Percentiles rank a stretch among this genome's conserved stretches.
Evolutionary conservation across 768 basidiomycete species (phyloP).

Genomic region (Panellus pusillus): DNA sequence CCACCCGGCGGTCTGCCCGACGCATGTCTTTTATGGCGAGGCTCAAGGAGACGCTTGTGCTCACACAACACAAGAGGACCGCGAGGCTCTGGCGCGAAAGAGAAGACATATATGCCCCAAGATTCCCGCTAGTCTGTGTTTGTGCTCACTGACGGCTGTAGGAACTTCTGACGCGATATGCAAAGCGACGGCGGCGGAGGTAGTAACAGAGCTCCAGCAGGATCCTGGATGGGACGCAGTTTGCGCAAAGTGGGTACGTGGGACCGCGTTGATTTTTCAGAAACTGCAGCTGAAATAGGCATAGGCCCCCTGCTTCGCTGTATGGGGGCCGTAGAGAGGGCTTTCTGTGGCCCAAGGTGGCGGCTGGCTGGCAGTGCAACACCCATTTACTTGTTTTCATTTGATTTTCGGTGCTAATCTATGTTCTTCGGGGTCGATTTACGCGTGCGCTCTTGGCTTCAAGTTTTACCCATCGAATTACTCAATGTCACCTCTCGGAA

Average conservation of each 20-base stretch:
- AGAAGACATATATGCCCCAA: background rate
- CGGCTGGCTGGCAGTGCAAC: conserved; percentile 9
- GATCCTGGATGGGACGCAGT: conserved; percentile 6
- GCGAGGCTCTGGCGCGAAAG: conserved; percentile 12
- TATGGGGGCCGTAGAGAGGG: conserved; percentile 16
- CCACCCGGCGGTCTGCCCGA: background rate
- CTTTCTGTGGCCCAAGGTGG: conserved; percentile 15
- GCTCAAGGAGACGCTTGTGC: conserved; percentile 16
- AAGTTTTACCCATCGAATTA: no score
- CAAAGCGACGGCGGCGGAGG: conserved; percentile 17
- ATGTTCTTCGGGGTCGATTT: no score
- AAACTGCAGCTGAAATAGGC: background rate
- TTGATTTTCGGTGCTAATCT: no score
- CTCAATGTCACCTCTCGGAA: no score
- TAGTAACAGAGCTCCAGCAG: conserved; percentile 10
- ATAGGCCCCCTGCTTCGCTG: conserved; percentile 17
- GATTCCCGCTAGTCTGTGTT: background rate
- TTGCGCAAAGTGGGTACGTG: conserved; percentile 14
- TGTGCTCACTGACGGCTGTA: background rate
- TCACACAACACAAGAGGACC: conserved; percentile 8
- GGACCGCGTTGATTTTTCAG: background rate
- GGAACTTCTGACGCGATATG: conserved; percentile 17
- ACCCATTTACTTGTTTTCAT: no score
- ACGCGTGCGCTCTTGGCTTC: no score
- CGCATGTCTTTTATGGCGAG: conserved; percentile 10